Percentiles rank a stretch among this genome's conserved stretches.
Evolutionary conservation across 192 early-diverging fungal species (phyloP).

Genomic region (Funneliformis geosporum): DNA sequence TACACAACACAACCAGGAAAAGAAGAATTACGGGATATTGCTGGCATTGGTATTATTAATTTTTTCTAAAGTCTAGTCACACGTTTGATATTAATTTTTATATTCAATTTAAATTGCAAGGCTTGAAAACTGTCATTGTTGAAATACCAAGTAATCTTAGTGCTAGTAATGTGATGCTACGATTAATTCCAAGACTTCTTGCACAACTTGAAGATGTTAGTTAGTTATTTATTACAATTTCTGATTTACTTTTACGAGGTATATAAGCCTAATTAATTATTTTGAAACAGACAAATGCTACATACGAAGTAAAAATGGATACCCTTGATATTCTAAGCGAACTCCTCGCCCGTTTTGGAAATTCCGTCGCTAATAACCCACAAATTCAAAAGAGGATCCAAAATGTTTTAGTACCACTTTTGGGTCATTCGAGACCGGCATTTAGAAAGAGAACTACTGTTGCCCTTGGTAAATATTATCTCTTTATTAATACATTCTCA

Average conservation of each 20-base stretch:
- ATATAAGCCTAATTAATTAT: not conserved
- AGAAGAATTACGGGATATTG: slow-evolving; percentile 79
- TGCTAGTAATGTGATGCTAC: slow-evolving; percentile 56
- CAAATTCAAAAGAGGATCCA: slow-evolving; percentile 61
- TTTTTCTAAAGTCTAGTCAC: not conserved
- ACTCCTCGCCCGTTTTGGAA: slow-evolving; percentile 70
- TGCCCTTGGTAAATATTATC: slow-evolving; percentile 51
- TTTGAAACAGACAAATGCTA: slow-evolving; percentile 39
- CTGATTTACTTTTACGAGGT: not conserved
- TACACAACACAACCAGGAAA: slow-evolving; percentile 57
- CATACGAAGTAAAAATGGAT: slow-evolving; percentile 66
- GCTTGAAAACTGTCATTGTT: slow-evolving; percentile 73
- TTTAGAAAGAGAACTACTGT: slow-evolving; percentile 77
- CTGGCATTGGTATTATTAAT: slow-evolving; percentile 65
- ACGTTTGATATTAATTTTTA: too few species aligned
- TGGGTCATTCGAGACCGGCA: slow-evolving; percentile 70
- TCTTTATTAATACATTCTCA: not conserved
- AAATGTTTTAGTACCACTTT: slow-evolving; percentile 62
- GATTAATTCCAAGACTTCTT: slow-evolving; percentile 72
- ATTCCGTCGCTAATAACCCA: slow-evolving; percentile 48
- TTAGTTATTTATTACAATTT: not conserved
- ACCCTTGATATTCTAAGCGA: slow-evolving; percentile 76
- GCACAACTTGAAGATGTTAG: slow-evolving; percentile 61
- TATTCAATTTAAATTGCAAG: slow-evolving; percentile 19
- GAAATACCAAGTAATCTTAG: slow-evolving; percentile 61